Percentiles rank a stretch among this genome's conserved stretches.
These are phyloP conservation scores for Teunomyces kruisii DNA, from an alignment of 805 yeast genomes.

Conservation along the genomic window DNA sequence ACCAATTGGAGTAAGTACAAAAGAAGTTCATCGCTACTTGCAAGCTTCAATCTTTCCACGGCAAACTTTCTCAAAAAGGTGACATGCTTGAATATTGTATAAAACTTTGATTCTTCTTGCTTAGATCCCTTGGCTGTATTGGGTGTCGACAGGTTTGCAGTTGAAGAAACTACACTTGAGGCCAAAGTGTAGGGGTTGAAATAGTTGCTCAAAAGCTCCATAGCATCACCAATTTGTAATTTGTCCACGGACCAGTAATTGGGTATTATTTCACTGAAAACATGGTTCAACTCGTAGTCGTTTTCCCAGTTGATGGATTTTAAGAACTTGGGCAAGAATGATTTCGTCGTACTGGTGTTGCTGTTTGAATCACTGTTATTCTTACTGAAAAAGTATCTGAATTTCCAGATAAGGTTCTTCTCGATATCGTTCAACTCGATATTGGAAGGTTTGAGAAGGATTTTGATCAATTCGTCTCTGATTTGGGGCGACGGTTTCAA, in stretches of 20 bases:
- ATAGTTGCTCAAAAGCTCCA: conserved; percentile 79
- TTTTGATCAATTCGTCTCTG: conserved; percentile 68
- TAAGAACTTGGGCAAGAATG: conserved; percentile 69
- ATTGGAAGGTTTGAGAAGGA: conserved; percentile 78
- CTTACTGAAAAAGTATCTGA: conserved; percentile 65
- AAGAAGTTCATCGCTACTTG: conserved; percentile 76
- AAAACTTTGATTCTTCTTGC: conserved; percentile 29
- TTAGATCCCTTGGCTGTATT: conserved; percentile 10
- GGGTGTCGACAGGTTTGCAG: background rate
- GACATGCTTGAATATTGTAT: conserved; percentile 37
- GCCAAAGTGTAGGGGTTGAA: conserved; percentile 52
- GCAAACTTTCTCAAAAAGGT: conserved; percentile 81
- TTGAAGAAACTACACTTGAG: conserved; percentile 8
- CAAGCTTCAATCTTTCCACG: conserved; percentile 74
- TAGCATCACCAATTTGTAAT: conserved; percentile 78
- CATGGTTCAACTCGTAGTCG: conserved; percentile 75
- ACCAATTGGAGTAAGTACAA: conserved; percentile 85
- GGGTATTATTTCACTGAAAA: conserved; percentile 64
- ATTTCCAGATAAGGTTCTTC: conserved; percentile 87
- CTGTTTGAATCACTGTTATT: conserved; percentile 52
- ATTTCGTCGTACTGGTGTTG: conserved; percentile 29
- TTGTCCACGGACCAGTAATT: conserved; percentile 62
- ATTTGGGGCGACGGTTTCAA: conserved; percentile 84
- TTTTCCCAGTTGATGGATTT: conserved; percentile 89
- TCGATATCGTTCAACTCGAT: conserved; percentile 79